Evolutionary conservation across 768 basidiomycete genomes (phyloP).

Genomic region (Calocera cornea): DNA sequence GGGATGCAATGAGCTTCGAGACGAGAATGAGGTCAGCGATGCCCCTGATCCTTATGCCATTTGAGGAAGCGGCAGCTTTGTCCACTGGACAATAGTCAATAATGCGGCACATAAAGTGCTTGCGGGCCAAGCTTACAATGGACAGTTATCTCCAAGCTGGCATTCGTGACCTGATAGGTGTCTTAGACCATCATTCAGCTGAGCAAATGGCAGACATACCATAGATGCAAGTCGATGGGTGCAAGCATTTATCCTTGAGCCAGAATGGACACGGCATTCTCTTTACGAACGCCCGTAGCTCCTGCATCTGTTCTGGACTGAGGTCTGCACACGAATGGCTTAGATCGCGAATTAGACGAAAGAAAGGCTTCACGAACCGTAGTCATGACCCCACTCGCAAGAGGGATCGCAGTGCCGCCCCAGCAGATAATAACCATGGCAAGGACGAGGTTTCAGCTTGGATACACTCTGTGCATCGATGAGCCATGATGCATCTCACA

Average conservation of each 20-base stretch:
- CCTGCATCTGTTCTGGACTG: conserved; percentile 1
- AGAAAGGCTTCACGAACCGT: neutral
- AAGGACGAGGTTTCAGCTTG: neutral
- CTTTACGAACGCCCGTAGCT: neutral
- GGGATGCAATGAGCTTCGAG: neutral
- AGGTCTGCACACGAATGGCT: neutral
- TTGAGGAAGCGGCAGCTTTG: neutral
- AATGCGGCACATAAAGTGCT: too few relatives aligned
- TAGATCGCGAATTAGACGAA: neutral
- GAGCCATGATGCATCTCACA: neutral
- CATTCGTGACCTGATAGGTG: neutral
- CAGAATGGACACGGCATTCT: neutral
- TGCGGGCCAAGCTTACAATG: too few relatives aligned
- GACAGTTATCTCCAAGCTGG: conserved; percentile 1
- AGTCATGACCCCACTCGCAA: conserved; percentile 2
- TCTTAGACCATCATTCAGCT: neutral
- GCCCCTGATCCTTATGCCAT: neutral
- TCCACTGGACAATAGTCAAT: too few relatives aligned
- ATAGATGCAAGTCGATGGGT: neutral
- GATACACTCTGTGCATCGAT: neutral
- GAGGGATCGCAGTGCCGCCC: neutral
- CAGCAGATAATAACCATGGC: neutral
- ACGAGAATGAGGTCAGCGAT: neutral
- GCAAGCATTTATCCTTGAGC: conserved; percentile 2
- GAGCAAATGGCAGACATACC: neutral